Evolutionary conservation across 1,284 basidiomycete genomes (phyloP), one percentile per base, ranked within the genome.

Genomic region (Boletus austroedulis): DNA sequence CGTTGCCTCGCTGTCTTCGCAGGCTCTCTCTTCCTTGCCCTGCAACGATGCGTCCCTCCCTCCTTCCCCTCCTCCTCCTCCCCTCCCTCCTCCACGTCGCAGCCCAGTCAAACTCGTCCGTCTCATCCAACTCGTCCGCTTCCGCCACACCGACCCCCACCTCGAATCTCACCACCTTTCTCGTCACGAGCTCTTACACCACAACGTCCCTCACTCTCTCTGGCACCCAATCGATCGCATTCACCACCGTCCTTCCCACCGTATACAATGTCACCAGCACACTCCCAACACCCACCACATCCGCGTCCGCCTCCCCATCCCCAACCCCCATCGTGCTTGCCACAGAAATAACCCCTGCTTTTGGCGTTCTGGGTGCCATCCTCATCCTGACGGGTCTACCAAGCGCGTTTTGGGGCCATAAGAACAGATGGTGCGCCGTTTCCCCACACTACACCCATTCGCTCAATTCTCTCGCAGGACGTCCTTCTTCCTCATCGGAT

Each of bases 401-500:
- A 5, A 92, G 92, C 61, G 89, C 91, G 1, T 93, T 94, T 65
- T 87, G 92, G 74, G 95, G 95, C 23, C 92, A 94, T 75, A 95
- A 94, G 80, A 95, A 95, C 72, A 80, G 94, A 81, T 94, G 94
- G 93, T 89, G 62, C 50, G 78, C 64, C 36, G 5, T 57, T 58
- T 65, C 49, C 50, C 34, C 26, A 21, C 21, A 41, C 55, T 50
- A 53, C 58, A 59, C 59, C 28, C 48, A 28, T 34, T 56, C 41
- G 5, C 53, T 60, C 55, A 68, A 40, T 36, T 59, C 60, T 57
- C 53, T 56, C 59, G 40, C 71, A 92, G 91, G 89, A 90, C 92
- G n/a, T 94, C 93, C 10, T 89, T 95, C 77, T 95, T 95, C 72
- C 80, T 96, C 67, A 88, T 91, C 63, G 92, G 94, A 47, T 94